phyloP scores from a whole-genome alignment of 78 protist species.

The Monocercomonoides exilis region DNA sequence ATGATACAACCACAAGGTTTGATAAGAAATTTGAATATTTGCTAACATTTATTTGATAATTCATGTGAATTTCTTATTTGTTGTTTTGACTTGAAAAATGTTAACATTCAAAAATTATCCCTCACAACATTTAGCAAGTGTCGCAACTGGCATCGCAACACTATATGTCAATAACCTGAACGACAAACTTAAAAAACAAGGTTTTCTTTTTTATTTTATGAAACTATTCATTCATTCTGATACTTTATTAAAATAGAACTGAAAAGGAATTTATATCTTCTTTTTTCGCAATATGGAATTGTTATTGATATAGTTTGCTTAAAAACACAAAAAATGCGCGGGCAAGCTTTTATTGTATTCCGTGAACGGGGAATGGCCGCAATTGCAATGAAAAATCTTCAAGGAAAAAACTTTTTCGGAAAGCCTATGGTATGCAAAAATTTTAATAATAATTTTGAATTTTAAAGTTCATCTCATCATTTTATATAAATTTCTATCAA shows the following conservation, averaged over 20 bases:
- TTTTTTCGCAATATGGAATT: constrained; percentile 53
- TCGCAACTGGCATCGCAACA: no score
- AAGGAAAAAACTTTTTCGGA: constrained; percentile 69
- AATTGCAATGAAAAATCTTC: constrained; percentile 58
- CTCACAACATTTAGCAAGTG: no score
- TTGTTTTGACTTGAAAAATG: no score
- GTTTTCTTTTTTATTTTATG: neutral
- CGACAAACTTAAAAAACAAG: constrained; percentile 62
- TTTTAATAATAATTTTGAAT: no score
- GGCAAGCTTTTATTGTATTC: constrained; percentile 90
- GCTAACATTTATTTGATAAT: no score
- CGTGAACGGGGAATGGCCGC: constrained; percentile 66
- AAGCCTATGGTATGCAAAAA: constrained; percentile 56
- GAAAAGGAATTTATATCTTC: constrained; percentile 18
- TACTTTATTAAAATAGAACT: neutral
- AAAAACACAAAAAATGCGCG: constrained; percentile 68
- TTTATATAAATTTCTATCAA: no score
- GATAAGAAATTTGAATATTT: no score
- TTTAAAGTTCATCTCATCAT: no score
- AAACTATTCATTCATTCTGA: neutral
- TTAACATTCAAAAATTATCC: no score
- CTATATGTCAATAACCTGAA: constrained; percentile 78
- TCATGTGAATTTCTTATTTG: no score
- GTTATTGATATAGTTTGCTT: constrained; percentile 65
- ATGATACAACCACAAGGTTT: no score